phyloP scores from a whole-genome alignment of 352 stramenopile genomes.

The Phytopythium aichiense region DNA sequence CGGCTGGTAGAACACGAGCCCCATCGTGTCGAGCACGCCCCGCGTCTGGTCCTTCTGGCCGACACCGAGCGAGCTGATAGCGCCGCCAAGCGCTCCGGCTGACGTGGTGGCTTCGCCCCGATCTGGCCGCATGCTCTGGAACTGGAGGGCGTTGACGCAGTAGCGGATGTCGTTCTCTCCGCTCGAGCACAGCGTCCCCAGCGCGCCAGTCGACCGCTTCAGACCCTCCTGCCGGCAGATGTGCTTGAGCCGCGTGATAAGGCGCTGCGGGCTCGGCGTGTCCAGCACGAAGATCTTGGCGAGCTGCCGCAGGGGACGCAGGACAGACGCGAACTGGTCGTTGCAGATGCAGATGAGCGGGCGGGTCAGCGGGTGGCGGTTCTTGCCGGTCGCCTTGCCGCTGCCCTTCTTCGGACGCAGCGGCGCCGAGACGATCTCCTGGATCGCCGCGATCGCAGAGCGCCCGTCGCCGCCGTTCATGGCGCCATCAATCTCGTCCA shows the following conservation, averaged over 20 bases:
- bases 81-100: background rate
- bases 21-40: slow-evolving; percentile 60
- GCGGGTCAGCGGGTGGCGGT: slow-evolving; percentile 80
- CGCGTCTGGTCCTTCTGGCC: slow-evolving; percentile 57
- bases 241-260: slow-evolving; percentile 90
- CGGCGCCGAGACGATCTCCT: slow-evolving; percentile 90
- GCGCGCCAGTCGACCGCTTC: slow-evolving; percentile 59
- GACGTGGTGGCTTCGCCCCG: background rate
- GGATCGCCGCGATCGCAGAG: slow-evolving; percentile 87
- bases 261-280: slow-evolving; percentile 74
- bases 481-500: slow-evolving; percentile 98
- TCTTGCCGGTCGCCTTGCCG: slow-evolving; percentile 19
- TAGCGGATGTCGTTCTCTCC: slow-evolving; percentile 92
- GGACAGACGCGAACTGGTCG: slow-evolving; percentile 94
- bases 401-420: slow-evolving; percentile 56
- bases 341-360: slow-evolving; percentile 99
- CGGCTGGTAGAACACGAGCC: slow-evolving; percentile 72
- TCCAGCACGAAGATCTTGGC: slow-evolving; percentile 93
- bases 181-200: slow-evolving; percentile 54
- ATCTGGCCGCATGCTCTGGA: slow-evolving; percentile 67
- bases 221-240: slow-evolving; percentile 91
- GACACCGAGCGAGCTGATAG: slow-evolving; percentile 32
- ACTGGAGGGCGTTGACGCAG: slow-evolving; percentile 96
- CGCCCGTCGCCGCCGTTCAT: slow-evolving; percentile 85
- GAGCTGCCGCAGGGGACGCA: slow-evolving; percentile 93